phyloP scores from a whole-genome alignment of 768 basidiomycete genomes.

The Leucocoprinus leucothites region DNA sequence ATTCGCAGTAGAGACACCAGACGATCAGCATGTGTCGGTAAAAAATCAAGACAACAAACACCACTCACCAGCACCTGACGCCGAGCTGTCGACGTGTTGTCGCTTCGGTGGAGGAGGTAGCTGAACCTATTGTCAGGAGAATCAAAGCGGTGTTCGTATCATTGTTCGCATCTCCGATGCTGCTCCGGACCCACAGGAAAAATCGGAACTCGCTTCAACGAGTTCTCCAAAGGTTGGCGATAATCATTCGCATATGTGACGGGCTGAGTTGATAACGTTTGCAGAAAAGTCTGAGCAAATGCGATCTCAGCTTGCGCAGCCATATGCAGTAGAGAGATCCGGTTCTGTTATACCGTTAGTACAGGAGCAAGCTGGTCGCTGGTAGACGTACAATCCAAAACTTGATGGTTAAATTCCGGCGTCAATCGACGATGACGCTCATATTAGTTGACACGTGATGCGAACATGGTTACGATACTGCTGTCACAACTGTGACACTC shows the following conservation, averaged over 20 bases:
- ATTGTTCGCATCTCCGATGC: not conserved
- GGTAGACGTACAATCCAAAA: not conserved
- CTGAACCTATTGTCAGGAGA: constrained; percentile 1
- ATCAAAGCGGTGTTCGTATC: not conserved
- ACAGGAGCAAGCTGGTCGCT: not conserved
- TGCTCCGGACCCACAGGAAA: constrained; percentile 50
- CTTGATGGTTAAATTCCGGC: not conserved
- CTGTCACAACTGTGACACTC: constrained; percentile 1
- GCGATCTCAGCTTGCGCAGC: constrained; percentile 58
- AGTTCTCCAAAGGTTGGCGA: constrained; percentile 64
- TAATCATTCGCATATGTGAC: constrained; percentile 72
- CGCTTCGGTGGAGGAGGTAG: constrained; percentile 8
- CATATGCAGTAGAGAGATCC: constrained; percentile 20
- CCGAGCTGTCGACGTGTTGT: not conserved
- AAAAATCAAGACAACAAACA: not conserved
- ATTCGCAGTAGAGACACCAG: not conserved
- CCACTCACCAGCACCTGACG: constrained; percentile 2
- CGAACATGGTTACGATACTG: not conserved
- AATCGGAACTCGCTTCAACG: constrained; percentile 66
- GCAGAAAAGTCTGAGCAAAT: constrained; percentile 65
- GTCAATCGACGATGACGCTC: not conserved
- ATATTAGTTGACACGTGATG: not conserved
- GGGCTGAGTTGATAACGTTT: constrained; percentile 63
- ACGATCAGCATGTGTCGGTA: not conserved
- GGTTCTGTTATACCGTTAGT: not conserved